These are phyloP conservation scores for Capsicum pubescens DNA, from an alignment of 257 asterid genomes.

Conservation along the genomic window DNA sequence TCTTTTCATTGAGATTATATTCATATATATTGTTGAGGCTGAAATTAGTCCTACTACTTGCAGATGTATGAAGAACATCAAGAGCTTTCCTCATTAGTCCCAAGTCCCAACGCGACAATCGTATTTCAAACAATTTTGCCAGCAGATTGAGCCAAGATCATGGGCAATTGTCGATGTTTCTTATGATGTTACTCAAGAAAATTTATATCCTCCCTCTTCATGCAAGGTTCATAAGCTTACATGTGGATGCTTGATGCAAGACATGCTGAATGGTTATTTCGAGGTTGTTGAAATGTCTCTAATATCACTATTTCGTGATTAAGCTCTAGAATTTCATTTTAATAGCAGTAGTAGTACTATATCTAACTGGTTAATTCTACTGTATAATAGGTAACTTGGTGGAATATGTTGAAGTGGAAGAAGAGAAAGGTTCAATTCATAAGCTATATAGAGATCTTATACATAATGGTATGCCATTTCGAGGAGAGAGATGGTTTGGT, in stretches of 20 bases:
- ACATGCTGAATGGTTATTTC: constrained; percentile 96
- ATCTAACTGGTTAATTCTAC: background rate
- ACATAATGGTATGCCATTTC: too few species aligned
- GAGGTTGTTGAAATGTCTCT: constrained; percentile 34
- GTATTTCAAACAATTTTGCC: constrained; percentile 72
- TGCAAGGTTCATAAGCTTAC: constrained; percentile 54
- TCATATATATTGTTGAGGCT: background rate
- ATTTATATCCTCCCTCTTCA: constrained; percentile 41
- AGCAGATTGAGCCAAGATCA: constrained; percentile 78
- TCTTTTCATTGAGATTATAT: background rate
- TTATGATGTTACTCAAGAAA: constrained; percentile 67
- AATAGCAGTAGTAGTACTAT: background rate
- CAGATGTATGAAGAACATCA: constrained; percentile 91
- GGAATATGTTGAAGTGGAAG: constrained; percentile 59
- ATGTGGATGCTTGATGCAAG: constrained; percentile 94
- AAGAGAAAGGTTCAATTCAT: too few species aligned
- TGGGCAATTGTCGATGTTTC: constrained; percentile 94
- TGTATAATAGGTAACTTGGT: constrained; percentile 76
- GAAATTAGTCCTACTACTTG: background rate
- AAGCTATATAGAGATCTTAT: too few species aligned
- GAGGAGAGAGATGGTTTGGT: too few species aligned
- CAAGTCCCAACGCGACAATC: constrained; percentile 52
- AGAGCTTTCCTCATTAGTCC: constrained; percentile 77
- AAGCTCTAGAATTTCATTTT: background rate
- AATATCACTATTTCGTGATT: background rate